Evolutionary conservation across 441 rosid genomes (phyloP).

Genomic region (California macrophylla): DNA sequence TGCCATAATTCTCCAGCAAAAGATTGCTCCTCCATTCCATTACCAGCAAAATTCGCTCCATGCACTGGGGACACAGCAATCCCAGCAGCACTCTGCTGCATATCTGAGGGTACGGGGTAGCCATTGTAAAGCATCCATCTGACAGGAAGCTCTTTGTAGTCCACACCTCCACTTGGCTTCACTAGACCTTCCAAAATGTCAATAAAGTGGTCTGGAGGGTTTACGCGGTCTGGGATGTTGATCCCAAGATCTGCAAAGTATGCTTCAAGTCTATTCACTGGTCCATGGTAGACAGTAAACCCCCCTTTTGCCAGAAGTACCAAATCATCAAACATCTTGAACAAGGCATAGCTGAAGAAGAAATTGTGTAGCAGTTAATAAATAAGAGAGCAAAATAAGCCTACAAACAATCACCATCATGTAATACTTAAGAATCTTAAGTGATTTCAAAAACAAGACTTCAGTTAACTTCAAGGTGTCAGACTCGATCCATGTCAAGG

Average conservation of each 20-base stretch:
- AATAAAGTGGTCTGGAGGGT: slow-evolving; percentile 91
- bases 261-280: slow-evolving; percentile 80
- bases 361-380: slow-evolving; percentile 5
- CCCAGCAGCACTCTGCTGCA: slow-evolving; percentile 56
- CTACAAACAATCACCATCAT: not conserved
- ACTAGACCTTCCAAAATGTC: slow-evolving; percentile 86
- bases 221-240: slow-evolving; percentile 70
- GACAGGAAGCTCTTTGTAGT: slow-evolving; percentile 55
- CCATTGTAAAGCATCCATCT: slow-evolving; percentile 21
- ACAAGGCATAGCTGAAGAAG: slow-evolving; percentile 67
- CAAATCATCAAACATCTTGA: slow-evolving; percentile 86
- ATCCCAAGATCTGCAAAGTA: slow-evolving; percentile 76
- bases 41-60: slow-evolving; percentile 23
- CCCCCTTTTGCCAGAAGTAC: slow-evolving; percentile 95
- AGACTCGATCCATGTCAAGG: not conserved
- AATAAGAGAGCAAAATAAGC: not conserved
- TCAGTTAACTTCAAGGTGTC: not conserved
- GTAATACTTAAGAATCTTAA: not conserved
- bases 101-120: slow-evolving; percentile 74
- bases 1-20: slow-evolving; percentile 73
- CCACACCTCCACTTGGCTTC: slow-evolving; percentile 42
- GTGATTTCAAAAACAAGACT: not conserved
- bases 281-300: slow-evolving; percentile 71
- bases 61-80: slow-evolving; percentile 31
- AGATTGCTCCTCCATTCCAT: slow-evolving; percentile 41